Conservation (phyloP, 352 stramenopile species). For the Phytophthora ohioensis region DNA sequence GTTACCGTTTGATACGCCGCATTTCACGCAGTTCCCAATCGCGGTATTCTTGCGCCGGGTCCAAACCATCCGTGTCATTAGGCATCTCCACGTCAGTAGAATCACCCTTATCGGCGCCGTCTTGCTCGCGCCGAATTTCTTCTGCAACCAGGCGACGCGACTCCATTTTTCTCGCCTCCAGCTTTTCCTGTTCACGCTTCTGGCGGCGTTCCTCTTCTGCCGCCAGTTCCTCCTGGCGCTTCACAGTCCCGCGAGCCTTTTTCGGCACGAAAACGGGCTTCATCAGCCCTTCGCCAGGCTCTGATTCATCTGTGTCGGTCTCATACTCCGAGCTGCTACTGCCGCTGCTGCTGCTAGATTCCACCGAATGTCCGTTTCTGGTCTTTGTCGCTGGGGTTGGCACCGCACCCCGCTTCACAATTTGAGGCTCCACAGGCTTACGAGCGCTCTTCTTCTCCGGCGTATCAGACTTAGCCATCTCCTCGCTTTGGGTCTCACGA, state of each 20-base stretch:
- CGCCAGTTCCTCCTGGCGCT: slow-evolving; percentile 79
- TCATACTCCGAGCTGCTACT: slow-evolving; percentile 80
- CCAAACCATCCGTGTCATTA: slow-evolving; percentile 90
- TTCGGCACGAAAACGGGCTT: slow-evolving; percentile 95
- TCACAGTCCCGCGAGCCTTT: slow-evolving; percentile 86
- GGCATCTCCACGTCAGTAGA: slow-evolving; percentile 89
- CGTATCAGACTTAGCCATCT: slow-evolving; percentile 1
- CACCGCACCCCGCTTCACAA: slow-evolving; percentile 42
- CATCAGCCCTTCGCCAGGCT: slow-evolving; percentile 78
- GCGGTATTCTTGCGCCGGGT: slow-evolving; percentile 92
- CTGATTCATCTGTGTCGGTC: slow-evolving; percentile 84
- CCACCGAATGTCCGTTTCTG: slow-evolving; percentile 32
- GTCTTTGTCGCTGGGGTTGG: slow-evolving; percentile 2
- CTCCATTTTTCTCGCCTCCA: slow-evolving; percentile 72
- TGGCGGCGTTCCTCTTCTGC: slow-evolving; percentile 73
- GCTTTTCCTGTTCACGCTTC: slow-evolving; percentile 65
- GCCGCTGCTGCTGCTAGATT: slow-evolving; percentile 52
- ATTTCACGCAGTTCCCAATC: slow-evolving; percentile 96
- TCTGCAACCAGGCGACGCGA: slow-evolving; percentile 80
- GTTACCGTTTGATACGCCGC: slow-evolving; percentile 90
- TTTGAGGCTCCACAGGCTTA: slow-evolving; percentile 42
- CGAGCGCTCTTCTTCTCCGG: slow-evolving; percentile 22
- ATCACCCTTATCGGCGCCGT: slow-evolving; percentile 47
- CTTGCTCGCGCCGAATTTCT: slow-evolving; percentile 76
- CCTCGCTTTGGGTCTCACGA: slow-evolving; percentile 23